Conservation (phyloP, 1,284 basidiomycete species). For the Papiliotrema nemorosa region DNA sequence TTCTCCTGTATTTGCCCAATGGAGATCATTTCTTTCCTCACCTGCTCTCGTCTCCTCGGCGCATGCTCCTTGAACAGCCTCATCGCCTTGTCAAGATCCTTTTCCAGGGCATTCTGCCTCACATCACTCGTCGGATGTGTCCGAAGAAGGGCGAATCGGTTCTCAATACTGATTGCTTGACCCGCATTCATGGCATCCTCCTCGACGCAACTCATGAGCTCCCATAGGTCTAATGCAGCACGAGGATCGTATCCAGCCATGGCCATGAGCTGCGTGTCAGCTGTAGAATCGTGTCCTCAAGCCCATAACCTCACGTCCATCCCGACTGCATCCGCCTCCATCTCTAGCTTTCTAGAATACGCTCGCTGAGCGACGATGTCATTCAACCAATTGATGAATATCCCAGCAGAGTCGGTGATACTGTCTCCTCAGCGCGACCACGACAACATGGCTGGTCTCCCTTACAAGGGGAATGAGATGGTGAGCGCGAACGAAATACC, state of each 20-base stretch:
- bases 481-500: slow-evolving; percentile 54
- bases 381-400: slow-evolving; percentile 54
- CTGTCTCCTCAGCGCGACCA: slow-evolving; percentile 19
- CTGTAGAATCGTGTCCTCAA: neutral
- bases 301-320: slow-evolving; percentile 42
- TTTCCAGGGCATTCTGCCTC: slow-evolving; percentile 46
- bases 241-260: slow-evolving; percentile 54
- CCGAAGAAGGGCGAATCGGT: slow-evolving; percentile 48
- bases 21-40: neutral
- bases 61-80: slow-evolving; percentile 37
- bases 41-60: neutral
- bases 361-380: slow-evolving; percentile 53
- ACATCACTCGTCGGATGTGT: slow-evolving; percentile 54
- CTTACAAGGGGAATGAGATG: slow-evolving; percentile 53
- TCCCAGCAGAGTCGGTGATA: slow-evolving; percentile 52
- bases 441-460: neutral
- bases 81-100: slow-evolving; percentile 47
- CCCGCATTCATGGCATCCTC: slow-evolving; percentile 44
- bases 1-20: neutral
- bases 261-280: slow-evolving; percentile 46
- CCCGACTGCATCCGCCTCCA: slow-evolving; percentile 54
- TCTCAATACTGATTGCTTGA: slow-evolving; percentile 31
- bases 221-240: slow-evolving; percentile 52
- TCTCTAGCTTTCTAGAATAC: slow-evolving; percentile 54
- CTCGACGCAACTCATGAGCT: slow-evolving; percentile 53